phyloP scores from a whole-genome alignment of 345 rosid species.

The Moringa oleifera region DNA sequence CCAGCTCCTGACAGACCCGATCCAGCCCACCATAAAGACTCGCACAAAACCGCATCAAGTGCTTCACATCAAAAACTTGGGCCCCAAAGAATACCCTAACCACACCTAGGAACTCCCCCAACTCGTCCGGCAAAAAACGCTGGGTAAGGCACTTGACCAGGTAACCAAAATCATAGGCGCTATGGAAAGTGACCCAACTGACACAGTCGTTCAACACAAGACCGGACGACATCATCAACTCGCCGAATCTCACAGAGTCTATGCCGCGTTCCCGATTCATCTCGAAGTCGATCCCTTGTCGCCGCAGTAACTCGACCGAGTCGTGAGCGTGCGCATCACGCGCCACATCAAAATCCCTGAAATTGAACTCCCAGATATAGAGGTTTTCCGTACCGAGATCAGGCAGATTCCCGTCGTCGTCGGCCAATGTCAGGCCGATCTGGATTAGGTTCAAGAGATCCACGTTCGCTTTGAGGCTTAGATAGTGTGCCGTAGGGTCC shows the following conservation, averaged over 20 bases:
- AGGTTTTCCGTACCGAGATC: constrained; percentile 35
- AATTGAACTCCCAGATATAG: constrained; percentile 68
- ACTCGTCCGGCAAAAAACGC: constrained; percentile 24
- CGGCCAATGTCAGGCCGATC: constrained; percentile 54
- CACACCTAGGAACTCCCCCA: constrained; percentile 30
- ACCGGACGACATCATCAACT: constrained; percentile 53
- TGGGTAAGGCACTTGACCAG: constrained; percentile 52
- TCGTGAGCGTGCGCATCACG: constrained; percentile 47
- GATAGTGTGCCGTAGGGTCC: constrained; percentile 33
- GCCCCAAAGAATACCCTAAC: constrained; percentile 38
- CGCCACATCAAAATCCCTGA: constrained; percentile 45
- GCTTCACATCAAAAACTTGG: constrained; percentile 55
- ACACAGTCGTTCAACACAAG: constrained; percentile 40
- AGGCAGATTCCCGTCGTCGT: constrained; percentile 46
- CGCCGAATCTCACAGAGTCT: constrained; percentile 40
- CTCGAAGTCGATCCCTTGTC: constrained; percentile 61
- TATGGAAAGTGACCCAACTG: constrained; percentile 69
- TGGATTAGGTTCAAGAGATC: constrained; percentile 53
- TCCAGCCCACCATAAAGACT: constrained; percentile 51
- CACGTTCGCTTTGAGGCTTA: constrained; percentile 46
- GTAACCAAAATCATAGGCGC: constrained; percentile 67
- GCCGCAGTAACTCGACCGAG: constrained; percentile 49
- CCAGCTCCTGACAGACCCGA: constrained; percentile 32
- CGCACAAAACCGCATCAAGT: constrained; percentile 42
- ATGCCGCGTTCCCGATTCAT: constrained; percentile 35